Evolutionary conservation across 805 yeast genomes (phyloP), one percentile per base, ranked within the genome.

Genomic region (Nakazawaea siamensis): DNA sequence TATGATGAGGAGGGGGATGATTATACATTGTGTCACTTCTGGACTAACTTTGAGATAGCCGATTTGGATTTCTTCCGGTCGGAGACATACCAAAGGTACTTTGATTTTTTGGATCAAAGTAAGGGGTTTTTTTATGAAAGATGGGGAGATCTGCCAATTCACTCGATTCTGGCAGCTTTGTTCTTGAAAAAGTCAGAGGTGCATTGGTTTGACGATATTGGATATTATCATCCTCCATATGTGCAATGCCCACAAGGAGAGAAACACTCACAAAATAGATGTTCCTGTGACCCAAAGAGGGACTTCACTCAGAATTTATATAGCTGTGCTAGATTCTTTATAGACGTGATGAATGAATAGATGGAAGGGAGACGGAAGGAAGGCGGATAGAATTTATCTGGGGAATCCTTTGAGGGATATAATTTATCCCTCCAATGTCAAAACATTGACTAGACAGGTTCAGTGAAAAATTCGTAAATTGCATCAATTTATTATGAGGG

Each of bases 41-140:
- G 94, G 92, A 66, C 85, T 4, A 80, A 80, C 54, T 80, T 80
- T 47, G 88, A 80, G 58, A 64, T 83, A 35, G 92, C 82, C 2
- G 74, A 78, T 39, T 55, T 83, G 31, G 77, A 75, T 27, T 70
- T 83, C 38, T 79, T 71, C 66, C 62, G 86, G 44, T 62, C 73
- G 1, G 55, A 62, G 18, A 58, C 70, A 9, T 83, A 81, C 57
- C 62, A 68, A 29, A 61, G 64, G 8, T 81, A 69, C 55, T 82
- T 81, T 49, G 62, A 79, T 17, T 61, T 62, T 51, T 59, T 84
- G 29, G 94, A 84, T 52, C 45, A 53, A 21, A 58, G 71, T 4
- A 94, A 92, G 36, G 94, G 94, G 0, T 83, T 84, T 54, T 84
- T 73, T 53, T 82, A 83, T 51, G 92, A 85, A 59, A 67, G 95